These are phyloP conservation scores for Puya raimondii DNA, from an alignment of 176 grass and related monocot species.

Conservation along the genomic window DNA sequence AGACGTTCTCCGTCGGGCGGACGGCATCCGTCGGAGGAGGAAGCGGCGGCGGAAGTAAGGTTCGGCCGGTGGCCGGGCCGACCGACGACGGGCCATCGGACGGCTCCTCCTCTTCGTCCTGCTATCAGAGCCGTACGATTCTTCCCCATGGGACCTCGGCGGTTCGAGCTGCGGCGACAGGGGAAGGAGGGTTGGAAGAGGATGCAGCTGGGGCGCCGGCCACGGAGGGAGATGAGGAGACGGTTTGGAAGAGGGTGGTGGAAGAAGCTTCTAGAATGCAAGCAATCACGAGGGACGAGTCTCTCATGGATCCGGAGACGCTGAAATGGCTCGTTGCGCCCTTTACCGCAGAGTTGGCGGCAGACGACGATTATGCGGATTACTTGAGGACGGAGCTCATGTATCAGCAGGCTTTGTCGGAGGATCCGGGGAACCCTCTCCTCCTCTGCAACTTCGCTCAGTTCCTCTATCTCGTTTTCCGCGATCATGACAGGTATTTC, in stretches of 20 bases:
- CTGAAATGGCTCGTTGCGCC: constrained; percentile 9
- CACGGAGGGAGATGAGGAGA: constrained; percentile 15
- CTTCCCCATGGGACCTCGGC: constrained; percentile 24
- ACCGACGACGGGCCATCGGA: constrained; percentile 56
- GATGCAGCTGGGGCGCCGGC: not conserved
- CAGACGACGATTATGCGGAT: constrained; percentile 10
- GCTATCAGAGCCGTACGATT: constrained; percentile 26
- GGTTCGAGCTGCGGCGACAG: constrained; percentile 8
- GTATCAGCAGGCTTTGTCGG: constrained; percentile 9
- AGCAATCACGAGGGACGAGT: constrained; percentile 7
- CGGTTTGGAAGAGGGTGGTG: constrained; percentile 5
- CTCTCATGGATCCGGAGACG: constrained; percentile 11
- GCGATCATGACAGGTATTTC: constrained; percentile 15
- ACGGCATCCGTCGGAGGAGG: constrained; percentile 47
- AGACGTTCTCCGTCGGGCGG: constrained; percentile 36
- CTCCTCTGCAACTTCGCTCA: constrained; percentile 22
- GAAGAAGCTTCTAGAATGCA: constrained; percentile 8
- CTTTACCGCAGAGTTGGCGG: not conserved
- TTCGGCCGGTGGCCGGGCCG: constrained; percentile 50
- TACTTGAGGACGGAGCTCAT: constrained; percentile 23
- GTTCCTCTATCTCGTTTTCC: constrained; percentile 21
- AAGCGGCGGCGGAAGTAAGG: constrained; percentile 61
- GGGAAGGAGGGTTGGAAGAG: constrained; percentile 10
- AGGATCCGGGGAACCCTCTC: constrained; percentile 10
- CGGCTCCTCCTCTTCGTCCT: constrained; percentile 16